phyloP scores from a whole-genome alignment of 164 flowering plant species.

The Annona squamosa region DNA sequence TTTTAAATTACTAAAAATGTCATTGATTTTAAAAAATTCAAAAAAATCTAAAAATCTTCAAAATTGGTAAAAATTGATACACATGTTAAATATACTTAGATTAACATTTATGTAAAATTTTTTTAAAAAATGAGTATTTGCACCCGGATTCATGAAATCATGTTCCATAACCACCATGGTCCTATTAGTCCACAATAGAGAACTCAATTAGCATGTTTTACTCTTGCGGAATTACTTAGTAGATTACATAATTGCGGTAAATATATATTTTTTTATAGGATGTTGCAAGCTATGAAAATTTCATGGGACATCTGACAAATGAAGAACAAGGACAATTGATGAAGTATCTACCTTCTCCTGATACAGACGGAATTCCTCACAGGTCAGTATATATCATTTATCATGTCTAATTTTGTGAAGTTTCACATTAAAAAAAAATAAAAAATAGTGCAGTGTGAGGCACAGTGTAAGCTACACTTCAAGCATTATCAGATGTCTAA shows the following conservation, averaged over 20 bases:
- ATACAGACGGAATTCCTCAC: conserved; percentile 41
- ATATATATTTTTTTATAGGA: conserved; percentile 50
- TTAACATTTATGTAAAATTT: too few relatives aligned
- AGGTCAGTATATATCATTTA: conserved; percentile 33
- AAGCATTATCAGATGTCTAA: too few relatives aligned
- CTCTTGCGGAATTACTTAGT: background rate
- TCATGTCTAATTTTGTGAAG: conserved; percentile 1
- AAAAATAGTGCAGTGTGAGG: background rate
- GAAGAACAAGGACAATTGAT: conserved; percentile 62
- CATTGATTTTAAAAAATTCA: too few relatives aligned
- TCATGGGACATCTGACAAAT: conserved; percentile 44
- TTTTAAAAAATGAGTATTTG: too few relatives aligned
- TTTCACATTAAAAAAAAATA: background rate
- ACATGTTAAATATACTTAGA: too few relatives aligned
- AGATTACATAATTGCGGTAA: conserved; percentile 18
- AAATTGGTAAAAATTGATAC: too few relatives aligned
- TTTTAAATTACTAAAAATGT: too few relatives aligned
- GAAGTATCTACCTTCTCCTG: conserved; percentile 61
- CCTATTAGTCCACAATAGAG: background rate
- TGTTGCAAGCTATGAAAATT: conserved; percentile 57
- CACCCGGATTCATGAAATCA: too few relatives aligned
- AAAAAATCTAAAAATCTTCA: too few relatives aligned
- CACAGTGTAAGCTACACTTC: background rate
- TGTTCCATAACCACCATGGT: background rate
- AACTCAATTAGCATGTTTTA: background rate